Conservation (phyloP, 345 rosid species). For the Gossypium arboreum region DNA sequence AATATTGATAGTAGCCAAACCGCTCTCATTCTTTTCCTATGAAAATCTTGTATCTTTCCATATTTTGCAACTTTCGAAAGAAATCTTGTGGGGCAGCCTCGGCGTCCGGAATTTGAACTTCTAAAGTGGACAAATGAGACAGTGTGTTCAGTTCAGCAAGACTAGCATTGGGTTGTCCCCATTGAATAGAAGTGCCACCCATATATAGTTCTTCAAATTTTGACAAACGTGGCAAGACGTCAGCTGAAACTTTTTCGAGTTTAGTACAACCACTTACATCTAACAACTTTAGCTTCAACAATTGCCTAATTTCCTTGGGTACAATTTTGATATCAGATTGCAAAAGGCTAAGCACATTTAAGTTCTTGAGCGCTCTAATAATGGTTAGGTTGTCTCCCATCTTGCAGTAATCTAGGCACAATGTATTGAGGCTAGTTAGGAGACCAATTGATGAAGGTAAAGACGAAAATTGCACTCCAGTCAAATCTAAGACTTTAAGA, state of each 20-base stretch:
- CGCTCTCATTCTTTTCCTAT: background rate
- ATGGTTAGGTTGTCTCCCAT: background rate
- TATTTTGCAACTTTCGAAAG: background rate
- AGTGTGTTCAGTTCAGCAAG: constrained; percentile 24
- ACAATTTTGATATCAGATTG: background rate
- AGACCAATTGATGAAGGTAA: constrained; percentile 6
- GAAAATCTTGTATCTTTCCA: background rate
- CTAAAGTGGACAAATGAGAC: constrained; percentile 14
- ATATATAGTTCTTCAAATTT: constrained; percentile 28
- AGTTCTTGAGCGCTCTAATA: constrained; percentile 8
- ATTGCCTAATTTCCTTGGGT: constrained; percentile 16
- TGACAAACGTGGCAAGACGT: constrained; percentile 17
- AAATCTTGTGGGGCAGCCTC: background rate
- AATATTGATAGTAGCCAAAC: background rate
- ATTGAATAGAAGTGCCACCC: background rate
- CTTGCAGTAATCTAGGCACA: background rate
- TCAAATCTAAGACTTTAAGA: constrained; percentile 24
- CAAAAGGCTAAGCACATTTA: constrained; percentile 15
- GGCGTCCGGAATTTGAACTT: background rate
- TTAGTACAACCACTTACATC: background rate
- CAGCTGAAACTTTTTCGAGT: constrained; percentile 4
- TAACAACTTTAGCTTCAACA: constrained; percentile 13
- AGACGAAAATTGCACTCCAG: background rate
- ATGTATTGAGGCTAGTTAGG: constrained; percentile 14
- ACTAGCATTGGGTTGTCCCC: background rate